Percentiles rank a stretch among this genome's conserved stretches.
These are phyloP conservation scores for Lomentospora prolificans DNA, from an alignment of 2,329 filamentous ascomycete species.

Conservation along the genomic window DNA sequence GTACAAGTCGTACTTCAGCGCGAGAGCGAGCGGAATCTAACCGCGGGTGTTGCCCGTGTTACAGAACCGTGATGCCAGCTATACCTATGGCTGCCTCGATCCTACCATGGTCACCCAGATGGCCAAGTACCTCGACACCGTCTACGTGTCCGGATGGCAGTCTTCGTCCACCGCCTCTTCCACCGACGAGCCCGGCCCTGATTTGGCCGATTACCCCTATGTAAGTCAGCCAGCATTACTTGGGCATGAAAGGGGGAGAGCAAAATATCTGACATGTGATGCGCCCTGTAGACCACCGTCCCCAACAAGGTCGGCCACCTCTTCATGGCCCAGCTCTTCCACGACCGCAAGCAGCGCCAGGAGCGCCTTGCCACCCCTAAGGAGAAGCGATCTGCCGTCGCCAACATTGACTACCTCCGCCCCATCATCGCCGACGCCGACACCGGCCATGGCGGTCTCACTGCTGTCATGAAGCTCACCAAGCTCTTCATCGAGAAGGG, in stretches of 20 bases:
- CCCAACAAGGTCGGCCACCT: constrained; percentile 97
- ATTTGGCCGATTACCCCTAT: constrained; percentile 96
- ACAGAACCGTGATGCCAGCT: constrained; percentile 75
- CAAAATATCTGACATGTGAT: not conserved
- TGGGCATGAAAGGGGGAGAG: too few relatives aligned
- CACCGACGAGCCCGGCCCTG: constrained; percentile 90
- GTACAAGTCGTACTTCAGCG: too few relatives aligned
- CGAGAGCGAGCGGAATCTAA: too few relatives aligned
- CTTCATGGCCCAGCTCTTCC: constrained; percentile 98
- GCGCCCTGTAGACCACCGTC: constrained; percentile 65
- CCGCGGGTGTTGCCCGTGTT: not conserved
- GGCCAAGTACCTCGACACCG: constrained; percentile 96
- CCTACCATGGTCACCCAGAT: constrained; percentile 99
- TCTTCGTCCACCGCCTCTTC: constrained; percentile 92
- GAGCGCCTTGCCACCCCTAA: constrained; percentile 75
- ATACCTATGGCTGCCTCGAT: constrained; percentile 94
- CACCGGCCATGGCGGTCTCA: constrained; percentile 92
- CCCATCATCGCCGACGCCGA: constrained; percentile 96
- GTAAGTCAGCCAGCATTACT: too few relatives aligned
- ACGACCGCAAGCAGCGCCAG: constrained; percentile 97
- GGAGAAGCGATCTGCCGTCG: constrained; percentile 58
- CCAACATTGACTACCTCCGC: constrained; percentile 86
- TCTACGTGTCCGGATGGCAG: constrained; percentile 99
- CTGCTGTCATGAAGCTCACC: constrained; percentile 98
- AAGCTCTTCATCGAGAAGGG: constrained; percentile 96